Evolutionary conservation across 2,329 filamentous ascomycete genomes (phyloP).

Genomic region (Neoscytalidium dimidiatum): DNA sequence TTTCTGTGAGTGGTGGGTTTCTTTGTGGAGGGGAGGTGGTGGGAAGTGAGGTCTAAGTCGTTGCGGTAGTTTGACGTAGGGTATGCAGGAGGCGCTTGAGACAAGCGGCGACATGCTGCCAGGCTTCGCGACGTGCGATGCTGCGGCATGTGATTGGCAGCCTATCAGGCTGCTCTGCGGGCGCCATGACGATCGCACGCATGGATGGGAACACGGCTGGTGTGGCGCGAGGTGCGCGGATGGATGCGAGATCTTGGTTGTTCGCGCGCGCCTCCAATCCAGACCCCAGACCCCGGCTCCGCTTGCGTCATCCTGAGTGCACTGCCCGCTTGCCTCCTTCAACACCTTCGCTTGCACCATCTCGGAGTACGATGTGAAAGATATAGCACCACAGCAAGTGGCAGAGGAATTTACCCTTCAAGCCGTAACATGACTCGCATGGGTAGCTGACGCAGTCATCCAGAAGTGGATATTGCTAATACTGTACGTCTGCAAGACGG

Average conservation of each 20-base stretch:
- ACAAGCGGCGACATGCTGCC: not conserved
- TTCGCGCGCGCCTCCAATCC: not conserved
- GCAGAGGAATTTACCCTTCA: too few species aligned
- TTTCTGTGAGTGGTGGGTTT: not conserved
- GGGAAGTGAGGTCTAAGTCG: not conserved
- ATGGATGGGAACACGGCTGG: not conserved
- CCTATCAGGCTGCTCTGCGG: not conserved
- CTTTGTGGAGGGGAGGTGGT: not conserved
- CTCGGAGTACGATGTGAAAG: not conserved
- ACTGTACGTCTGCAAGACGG: too few species aligned
- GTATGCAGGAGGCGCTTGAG: not conserved
- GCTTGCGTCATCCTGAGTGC: conserved; percentile 11
- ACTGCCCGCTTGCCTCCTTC: not conserved
- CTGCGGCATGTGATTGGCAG: conserved; percentile 4
- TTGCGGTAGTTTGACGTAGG: conserved; percentile 6
- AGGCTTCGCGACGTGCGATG: not conserved
- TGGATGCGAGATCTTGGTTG: not conserved
- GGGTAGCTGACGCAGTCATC: too few species aligned
- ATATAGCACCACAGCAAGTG: too few species aligned
- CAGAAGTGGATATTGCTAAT: too few species aligned
- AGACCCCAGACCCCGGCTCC: not conserved
- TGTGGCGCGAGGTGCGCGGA: not conserved
- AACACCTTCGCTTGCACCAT: not conserved
- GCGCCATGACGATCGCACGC: conserved; percentile 12
- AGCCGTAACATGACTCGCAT: too few species aligned